Base-by-base conservation (phyloP, 352 stramenopile species). In the Phytophthora megakarya region DNA sequence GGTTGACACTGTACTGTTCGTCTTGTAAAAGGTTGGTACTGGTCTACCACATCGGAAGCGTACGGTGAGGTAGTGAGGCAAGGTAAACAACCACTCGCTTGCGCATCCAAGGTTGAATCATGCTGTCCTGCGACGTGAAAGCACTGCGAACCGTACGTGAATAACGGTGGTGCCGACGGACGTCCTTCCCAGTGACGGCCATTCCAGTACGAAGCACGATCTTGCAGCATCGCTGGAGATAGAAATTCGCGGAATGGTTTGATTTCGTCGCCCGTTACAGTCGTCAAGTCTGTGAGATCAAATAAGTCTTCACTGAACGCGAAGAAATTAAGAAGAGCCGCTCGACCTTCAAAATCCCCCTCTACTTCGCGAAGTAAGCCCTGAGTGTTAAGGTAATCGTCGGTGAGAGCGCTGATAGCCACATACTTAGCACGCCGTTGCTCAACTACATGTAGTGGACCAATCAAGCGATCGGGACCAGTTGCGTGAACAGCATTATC, bases 401-500 rank as follows among this genome's bases (percentile, higher is more conserved):
- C 68, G 1, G 89, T 97, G 1, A 99, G 77, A 15, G 78, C 73
- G 37, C 86, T 97, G 44, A 99, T 92, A 19, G 95, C 88, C 15
- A 98, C 75, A 71, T 97, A 99, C 65, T 98, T 99, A 28, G 96
- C 88, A 23, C 96, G 68, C 13, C 97, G 80, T 19, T 72, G 77
- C 70, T 98, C 88, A 0, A 98, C 86, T 9, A 98, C 81, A 12
- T 85, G 78, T 22, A 93, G 65, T 0, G 83, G 84, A 1, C 94
- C 96, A 13, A 95, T 97, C 10, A 98, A 72, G 19, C 95, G 91
- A 62, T 99, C 97, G 10, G 93, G 89, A 5, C 88, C 65, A 1
- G 97, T 99, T 1, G 75, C 51, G 69, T 98, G 95, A 18, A 98
- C 71, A 0, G 92, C 92, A 50, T 99, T 99, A 68, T 99, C 97